Evolutionary conservation across 2,329 filamentous ascomycete species (phyloP), one percentile per base, ranked within the genome.

Genomic region (Tolypocladium inflatum): DNA sequence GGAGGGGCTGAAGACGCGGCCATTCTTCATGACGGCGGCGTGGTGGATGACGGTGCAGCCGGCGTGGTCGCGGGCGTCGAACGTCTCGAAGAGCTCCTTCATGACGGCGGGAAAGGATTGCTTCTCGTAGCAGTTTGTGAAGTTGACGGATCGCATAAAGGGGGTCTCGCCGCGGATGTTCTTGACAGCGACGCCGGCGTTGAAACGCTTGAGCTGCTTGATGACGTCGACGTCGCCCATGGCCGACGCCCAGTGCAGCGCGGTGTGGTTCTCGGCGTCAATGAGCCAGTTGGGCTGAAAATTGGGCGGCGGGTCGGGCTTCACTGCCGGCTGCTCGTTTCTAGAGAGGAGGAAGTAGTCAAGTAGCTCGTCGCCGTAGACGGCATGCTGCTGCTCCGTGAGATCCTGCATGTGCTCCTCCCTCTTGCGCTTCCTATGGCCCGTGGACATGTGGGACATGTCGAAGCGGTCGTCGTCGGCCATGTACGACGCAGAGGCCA

Each of bases 181-280:
- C 57, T 87, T 81, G 3, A 87, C 85, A 37, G 85, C 83, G 19
- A 91, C 79, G 60, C 85, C 85, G 13, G 93, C 91, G 48, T 89
- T 87, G 60, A 92, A 91, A 45, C 85, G 82, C 65, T 94, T 88
- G 21, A 99, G 79, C 71, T 96, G 89, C 71, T 88, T 91, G 61
- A 97, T 90, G 19, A 97, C 90, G 54, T 93, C 89, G 37, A 97
- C 79, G 64, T 97, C 94, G 59, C 94, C 94, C 93, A 99, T 99
- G 30, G 94, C 91, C 56, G 91, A 91, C 21, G 92, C 94, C 94
- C 94, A 99, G 70, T 99, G 94, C 63, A 99, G 82, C 7, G 93
- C 92, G 2, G 91, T 96, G 68, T 97, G 92, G 11, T 88, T 87
- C 66, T 96, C 91, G 50, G 91, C 89, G 70, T 99, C 94, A 62